A percentile compares a stretch with the other conserved stretches of the same genome.
Conservation (phyloP, 768 basidiomycete genomes). For the Megacollybia marginata region DNA sequence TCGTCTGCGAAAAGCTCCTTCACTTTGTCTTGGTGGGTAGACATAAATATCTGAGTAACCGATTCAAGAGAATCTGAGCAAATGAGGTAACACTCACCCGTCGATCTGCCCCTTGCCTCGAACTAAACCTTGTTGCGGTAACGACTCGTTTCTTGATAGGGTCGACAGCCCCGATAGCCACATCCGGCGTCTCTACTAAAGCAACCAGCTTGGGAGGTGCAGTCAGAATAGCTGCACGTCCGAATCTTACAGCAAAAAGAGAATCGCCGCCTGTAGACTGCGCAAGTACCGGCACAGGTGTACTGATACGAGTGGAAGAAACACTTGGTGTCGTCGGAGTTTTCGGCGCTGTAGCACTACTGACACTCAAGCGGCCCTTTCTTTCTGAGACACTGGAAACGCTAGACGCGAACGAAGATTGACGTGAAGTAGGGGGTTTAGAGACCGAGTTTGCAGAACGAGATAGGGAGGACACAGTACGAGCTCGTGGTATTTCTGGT, state of each 20-base stretch:
- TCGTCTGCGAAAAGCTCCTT: constrained; percentile 10
- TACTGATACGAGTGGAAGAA: constrained; percentile 31
- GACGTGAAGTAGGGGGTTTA: constrained; percentile 24
- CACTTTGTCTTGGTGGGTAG: constrained; percentile 66
- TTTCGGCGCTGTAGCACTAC: constrained; percentile 31
- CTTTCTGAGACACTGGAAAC: constrained; percentile 3
- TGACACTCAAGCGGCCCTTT: constrained; percentile 7
- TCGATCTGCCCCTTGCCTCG: constrained; percentile 73
- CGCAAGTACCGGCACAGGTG: constrained; percentile 24
- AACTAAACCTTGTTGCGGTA: constrained; percentile 84
- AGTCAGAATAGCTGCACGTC: constrained; percentile 69
- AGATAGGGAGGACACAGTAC: constrained; percentile 44
- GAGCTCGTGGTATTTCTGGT: constrained; percentile 27
- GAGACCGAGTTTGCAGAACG: constrained; percentile 44
- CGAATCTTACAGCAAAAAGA: constrained; percentile 44
- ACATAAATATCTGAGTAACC: constrained; percentile 62
- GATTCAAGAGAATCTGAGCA: constrained; percentile 1
- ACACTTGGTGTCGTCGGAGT: constrained; percentile 45
- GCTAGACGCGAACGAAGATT: constrained; percentile 7
- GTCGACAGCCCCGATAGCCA: constrained; percentile 86
- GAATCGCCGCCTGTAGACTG: constrained; percentile 13
- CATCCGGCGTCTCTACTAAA: constrained; percentile 80
- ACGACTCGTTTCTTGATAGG: constrained; percentile 77
- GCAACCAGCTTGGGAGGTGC: constrained; percentile 81
- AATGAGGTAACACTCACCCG: constrained; percentile 42